phyloP scores from a whole-genome alignment of 2,329 filamentous ascomycete genomes.

The Fusarium lyarnte region DNA sequence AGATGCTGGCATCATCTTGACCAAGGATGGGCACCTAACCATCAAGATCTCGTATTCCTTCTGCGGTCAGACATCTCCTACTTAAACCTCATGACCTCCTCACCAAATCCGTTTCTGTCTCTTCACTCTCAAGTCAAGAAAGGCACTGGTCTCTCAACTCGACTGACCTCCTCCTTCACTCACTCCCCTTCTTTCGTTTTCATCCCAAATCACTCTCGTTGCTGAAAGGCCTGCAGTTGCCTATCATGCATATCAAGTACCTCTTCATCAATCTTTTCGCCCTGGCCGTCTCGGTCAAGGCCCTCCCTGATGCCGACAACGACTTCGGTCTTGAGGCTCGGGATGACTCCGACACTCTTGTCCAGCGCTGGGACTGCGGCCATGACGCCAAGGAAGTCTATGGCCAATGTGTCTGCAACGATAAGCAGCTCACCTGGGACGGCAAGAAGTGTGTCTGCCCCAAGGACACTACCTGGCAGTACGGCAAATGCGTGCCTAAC shows the following conservation, averaged over 20 bases:
- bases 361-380: conserved; percentile 22
- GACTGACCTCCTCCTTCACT: conserved; percentile 18
- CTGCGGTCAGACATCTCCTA: neutral
- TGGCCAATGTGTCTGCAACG: conserved; percentile 20
- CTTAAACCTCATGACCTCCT: conserved; percentile 30
- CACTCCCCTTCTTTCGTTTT: conserved; percentile 14
- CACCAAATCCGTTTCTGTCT: neutral
- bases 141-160: conserved; percentile 24
- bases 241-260: conserved; percentile 37
- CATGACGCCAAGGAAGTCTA: conserved; percentile 17
- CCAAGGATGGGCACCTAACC: neutral
- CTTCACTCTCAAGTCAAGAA: conserved; percentile 31
- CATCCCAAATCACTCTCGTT: conserved; percentile 7
- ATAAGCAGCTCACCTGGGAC: conserved; percentile 1
- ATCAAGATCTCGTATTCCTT: conserved; percentile 9
- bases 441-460: conserved; percentile 22
- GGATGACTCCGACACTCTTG: conserved; percentile 8
- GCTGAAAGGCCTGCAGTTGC: conserved; percentile 30
- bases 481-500: conserved; percentile 15
- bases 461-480: neutral
- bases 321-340: conserved; percentile 31
- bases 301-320: conserved; percentile 27
- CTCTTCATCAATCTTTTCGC: conserved; percentile 32
- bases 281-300: conserved; percentile 34
- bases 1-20: conserved; percentile 3